phyloP scores from a whole-genome alignment of 306 rosid species.

The Echinosophora koreensis region DNA sequence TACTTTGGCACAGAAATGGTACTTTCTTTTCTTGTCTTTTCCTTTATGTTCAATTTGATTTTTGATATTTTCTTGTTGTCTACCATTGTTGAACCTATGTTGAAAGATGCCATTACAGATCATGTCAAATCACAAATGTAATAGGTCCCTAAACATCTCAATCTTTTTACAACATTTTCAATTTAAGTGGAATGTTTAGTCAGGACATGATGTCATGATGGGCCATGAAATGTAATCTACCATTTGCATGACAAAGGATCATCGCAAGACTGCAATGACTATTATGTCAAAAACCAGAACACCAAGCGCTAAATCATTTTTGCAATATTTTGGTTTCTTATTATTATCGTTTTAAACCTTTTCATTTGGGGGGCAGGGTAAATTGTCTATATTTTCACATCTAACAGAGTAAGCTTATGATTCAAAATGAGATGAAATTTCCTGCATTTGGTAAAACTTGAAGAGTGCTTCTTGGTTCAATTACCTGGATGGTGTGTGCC shows the following conservation, averaged over 20 bases:
- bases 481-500: neutral
- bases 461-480: conserved; percentile 24
- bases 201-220: neutral
- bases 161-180: conserved; percentile 13
- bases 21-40: conserved; percentile 39
- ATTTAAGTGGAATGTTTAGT: conserved; percentile 17
- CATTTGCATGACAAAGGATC: conserved; percentile 22
- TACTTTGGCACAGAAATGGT: conserved; percentile 90
- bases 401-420: conserved; percentile 24
- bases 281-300: neutral
- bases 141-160: conserved; percentile 25
- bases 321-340: neutral
- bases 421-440: conserved; percentile 29
- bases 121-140: neutral
- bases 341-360: neutral
- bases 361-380: neutral
- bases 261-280: neutral
- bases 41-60: conserved; percentile 28
- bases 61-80: conserved; percentile 39
- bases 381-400: conserved; percentile 31
- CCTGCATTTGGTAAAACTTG: conserved; percentile 18
- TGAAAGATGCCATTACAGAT: conserved; percentile 29
- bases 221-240: conserved; percentile 27
- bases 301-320: conserved; percentile 1
- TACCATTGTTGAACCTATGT: conserved; percentile 32